Base-by-base conservation (phyloP, 1,284 basidiomycete genomes). In the Erythrobasidium hasegawianum region DNA sequence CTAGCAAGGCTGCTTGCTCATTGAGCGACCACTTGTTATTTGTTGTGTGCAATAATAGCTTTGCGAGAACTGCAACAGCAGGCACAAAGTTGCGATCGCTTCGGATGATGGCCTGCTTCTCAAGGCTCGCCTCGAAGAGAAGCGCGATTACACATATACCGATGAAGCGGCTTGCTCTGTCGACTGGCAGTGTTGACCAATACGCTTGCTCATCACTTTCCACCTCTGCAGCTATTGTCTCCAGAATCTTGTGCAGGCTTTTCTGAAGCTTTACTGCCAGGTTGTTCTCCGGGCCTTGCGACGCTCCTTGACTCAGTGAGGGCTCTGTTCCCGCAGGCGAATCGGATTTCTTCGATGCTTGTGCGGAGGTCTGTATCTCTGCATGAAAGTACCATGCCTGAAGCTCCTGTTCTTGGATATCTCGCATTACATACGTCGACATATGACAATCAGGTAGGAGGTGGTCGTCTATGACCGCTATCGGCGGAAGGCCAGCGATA, bases 111-210 rank as follows among this genome's bases (percentile, higher is more conserved):
- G 87, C 86, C 65, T 89, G 88, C 61, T 83, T 71, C 10, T 81
- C 75, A 7, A 92, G 81, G 0, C 84, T 73, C 0, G 83, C 83
- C 75, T 92, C 87, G 72, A 88, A 92, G 20, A 79, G 78, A 0
- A 94, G 76, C 0, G 84, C 81, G 0, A 81, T 78, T 2, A 89
- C 80, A 1, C 85, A 82, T n/a, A 87, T 77, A 72, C 94, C 90
- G 45, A 94, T 74, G 2, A 83, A 80, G 38, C 82, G 81, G 13
- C 88, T 84, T 2, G 85, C 81, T 49, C 80, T 81, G 72, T 89
- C 87, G 0, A 83, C 82, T 1, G 83, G 81, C 27, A 82, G 78
- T 20, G 29, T 49, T 1, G 33, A 52, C 72, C 71, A 73, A 56
- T 69, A 54, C 16, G 58, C n/a, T 10, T 72, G 73, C 40, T 57